Evolutionary conservation across 306 rosid species (phyloP).

Genomic region (Cicer arietinum): DNA sequence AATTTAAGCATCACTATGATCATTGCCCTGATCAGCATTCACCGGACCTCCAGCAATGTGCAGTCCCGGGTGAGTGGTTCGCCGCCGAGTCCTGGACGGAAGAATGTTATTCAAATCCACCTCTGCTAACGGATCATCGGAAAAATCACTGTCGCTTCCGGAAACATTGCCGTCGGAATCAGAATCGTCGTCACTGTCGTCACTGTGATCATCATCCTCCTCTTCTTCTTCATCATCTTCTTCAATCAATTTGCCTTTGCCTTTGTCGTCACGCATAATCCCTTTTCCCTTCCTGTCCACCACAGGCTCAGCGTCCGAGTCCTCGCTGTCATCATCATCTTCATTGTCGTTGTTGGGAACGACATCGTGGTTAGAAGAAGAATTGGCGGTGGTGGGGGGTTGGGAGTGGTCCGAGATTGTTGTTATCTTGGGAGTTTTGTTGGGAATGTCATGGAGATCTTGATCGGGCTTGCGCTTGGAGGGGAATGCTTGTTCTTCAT

Average conservation of each 20-base stretch:
- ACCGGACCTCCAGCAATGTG: slow-evolving; percentile 57
- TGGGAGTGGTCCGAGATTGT: slow-evolving; percentile 36
- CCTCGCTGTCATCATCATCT: slow-evolving; percentile 25
- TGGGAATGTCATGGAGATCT: slow-evolving; percentile 48
- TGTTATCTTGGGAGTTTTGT: slow-evolving; percentile 60
- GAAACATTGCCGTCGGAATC: slow-evolving; percentile 65
- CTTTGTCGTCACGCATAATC: slow-evolving; percentile 68
- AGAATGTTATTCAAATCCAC: slow-evolving; percentile 93
- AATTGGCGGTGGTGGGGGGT: slow-evolving; percentile 24
- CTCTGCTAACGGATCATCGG: slow-evolving; percentile 88
- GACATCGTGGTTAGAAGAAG: slow-evolving; percentile 42
- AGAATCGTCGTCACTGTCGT: slow-evolving; percentile 51
- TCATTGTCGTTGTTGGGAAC: slow-evolving; percentile 20
- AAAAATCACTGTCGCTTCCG: slow-evolving; percentile 71
- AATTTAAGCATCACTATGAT: slow-evolving; percentile 49
- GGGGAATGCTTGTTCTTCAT: slow-evolving; percentile 58
- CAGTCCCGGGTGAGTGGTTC: slow-evolving; percentile 64
- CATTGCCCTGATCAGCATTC: slow-evolving; percentile 46
- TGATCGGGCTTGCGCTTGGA: slow-evolving; percentile 69
- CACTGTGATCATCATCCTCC: slow-evolving; percentile 30
- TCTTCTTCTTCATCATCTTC: slow-evolving; percentile 55
- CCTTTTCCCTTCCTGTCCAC: slow-evolving; percentile 83
- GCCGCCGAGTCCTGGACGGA: slow-evolving; percentile 88
- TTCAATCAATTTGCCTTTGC: slow-evolving; percentile 78
- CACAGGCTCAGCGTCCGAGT: slow-evolving; percentile 47